These are phyloP conservation scores for Mangifera indica DNA, from an alignment of 345 rosid species.

Conservation along the genomic window DNA sequence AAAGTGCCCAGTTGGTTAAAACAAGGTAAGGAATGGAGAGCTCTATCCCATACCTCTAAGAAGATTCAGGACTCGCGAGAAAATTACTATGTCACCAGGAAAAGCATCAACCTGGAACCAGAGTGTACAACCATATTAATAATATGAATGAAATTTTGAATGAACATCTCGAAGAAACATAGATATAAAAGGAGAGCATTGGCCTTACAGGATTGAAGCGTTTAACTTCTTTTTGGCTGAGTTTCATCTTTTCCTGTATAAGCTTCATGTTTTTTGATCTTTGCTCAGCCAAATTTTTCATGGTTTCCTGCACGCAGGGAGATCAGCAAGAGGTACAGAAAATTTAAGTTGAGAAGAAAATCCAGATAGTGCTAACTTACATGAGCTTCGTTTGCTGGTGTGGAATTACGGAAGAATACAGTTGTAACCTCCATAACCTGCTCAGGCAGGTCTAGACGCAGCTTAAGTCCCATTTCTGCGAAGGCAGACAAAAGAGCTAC, in stretches of 20 bases:
- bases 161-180: slow-evolving; percentile 11
- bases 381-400: slow-evolving; percentile 75
- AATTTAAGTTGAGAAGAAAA: slow-evolving; percentile 21
- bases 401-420: slow-evolving; percentile 77
- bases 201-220: slow-evolving; percentile 85
- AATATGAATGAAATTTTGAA: slow-evolving; percentile 8
- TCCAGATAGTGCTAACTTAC: slow-evolving; percentile 42
- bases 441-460: slow-evolving; percentile 74
- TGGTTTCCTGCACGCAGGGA: slow-evolving; percentile 55
- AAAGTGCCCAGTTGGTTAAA: slow-evolving; percentile 14
- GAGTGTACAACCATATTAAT: slow-evolving; percentile 11
- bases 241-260: slow-evolving; percentile 89
- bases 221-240: slow-evolving; percentile 75
- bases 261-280: slow-evolving; percentile 78
- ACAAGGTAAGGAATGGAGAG: slow-evolving; percentile 15
- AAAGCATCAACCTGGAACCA: slow-evolving; percentile 85
- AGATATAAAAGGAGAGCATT: slow-evolving; percentile 9
- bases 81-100: slow-evolving; percentile 97
- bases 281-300: slow-evolving; percentile 69
- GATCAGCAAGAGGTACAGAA: slow-evolving; percentile 14
- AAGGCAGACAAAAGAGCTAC: slow-evolving; percentile 94
- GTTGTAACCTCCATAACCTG: slow-evolving; percentile 88
- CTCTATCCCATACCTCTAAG: slow-evolving; percentile 68
- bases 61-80: slow-evolving; percentile 86
- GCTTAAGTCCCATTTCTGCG: slow-evolving; percentile 93